Percentiles rank a stretch among this genome's conserved stretches.
Evolutionary conservation across 2,329 filamentous ascomycete species (phyloP).

Genomic region (Gnomoniopsis smithogilvyi): DNA sequence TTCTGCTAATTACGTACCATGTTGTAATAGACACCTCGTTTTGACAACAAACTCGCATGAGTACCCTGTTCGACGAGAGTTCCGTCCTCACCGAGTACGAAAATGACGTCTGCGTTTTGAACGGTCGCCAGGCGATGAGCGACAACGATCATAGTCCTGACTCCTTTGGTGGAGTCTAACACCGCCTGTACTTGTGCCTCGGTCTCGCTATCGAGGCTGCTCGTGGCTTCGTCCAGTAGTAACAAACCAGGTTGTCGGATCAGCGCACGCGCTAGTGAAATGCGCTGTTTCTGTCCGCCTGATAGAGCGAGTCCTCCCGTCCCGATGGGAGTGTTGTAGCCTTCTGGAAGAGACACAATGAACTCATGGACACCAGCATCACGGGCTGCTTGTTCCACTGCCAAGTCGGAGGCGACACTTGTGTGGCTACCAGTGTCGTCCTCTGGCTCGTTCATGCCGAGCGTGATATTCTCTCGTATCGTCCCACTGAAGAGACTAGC

Average conservation of each 20-base stretch:
- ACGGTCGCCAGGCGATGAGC: slow-evolving; percentile 59
- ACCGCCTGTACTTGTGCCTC: slow-evolving; percentile 46
- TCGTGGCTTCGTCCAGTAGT: slow-evolving; percentile 52
- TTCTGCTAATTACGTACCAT: not conserved
- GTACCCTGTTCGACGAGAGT: slow-evolving; percentile 30
- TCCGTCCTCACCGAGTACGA: slow-evolving; percentile 31
- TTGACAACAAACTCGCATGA: slow-evolving; percentile 17
- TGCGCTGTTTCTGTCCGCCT: slow-evolving; percentile 17
- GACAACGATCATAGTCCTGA: slow-evolving; percentile 64
- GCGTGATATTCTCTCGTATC: slow-evolving; percentile 29
- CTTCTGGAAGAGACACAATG: slow-evolving; percentile 14
- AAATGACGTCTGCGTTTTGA: slow-evolving; percentile 38
- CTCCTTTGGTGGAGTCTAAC: slow-evolving; percentile 41
- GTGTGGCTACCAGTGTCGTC: not conserved
- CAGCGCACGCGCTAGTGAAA: slow-evolving; percentile 16
- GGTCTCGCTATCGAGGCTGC: slow-evolving; percentile 55
- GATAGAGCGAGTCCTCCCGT: slow-evolving; percentile 11
- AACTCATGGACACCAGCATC: slow-evolving; percentile 28
- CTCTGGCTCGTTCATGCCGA: slow-evolving; percentile 24
- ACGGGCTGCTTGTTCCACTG: slow-evolving; percentile 25
- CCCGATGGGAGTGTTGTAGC: slow-evolving; percentile 16
- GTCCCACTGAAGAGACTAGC: slow-evolving; percentile 54
- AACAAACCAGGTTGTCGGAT: slow-evolving; percentile 9
- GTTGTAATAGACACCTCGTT: slow-evolving; percentile 3
- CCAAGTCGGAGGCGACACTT: slow-evolving; percentile 18